A percentile compares a stretch with the other conserved stretches of the same genome.
Evolutionary conservation across 2,329 filamentous ascomycete species (phyloP).

Genomic region (Hypoxylon sp.): DNA sequence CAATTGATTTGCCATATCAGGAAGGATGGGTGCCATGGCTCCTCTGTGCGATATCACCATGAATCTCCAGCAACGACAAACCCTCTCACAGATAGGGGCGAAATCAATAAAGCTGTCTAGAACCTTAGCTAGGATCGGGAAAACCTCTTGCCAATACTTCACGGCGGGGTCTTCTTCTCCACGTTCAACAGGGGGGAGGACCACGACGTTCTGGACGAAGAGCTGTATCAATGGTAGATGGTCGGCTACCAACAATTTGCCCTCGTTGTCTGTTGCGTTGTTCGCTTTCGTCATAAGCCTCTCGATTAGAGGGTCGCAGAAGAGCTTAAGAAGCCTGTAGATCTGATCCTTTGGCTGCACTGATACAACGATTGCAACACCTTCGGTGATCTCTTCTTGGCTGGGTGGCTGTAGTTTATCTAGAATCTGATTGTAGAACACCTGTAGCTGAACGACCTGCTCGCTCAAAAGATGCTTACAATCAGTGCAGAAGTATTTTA

Average conservation of each 20-base stretch:
- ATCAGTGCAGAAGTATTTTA: slow-evolving; percentile 97
- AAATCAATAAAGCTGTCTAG: slow-evolving; percentile 88
- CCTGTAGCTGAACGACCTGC: slow-evolving; percentile 86
- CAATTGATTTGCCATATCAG: slow-evolving; percentile 86
- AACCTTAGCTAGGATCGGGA: slow-evolving; percentile 86
- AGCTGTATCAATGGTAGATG: slow-evolving; percentile 91
- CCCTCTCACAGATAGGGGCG: slow-evolving; percentile 87
- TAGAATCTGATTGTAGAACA: slow-evolving; percentile 90
- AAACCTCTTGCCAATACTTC: slow-evolving; percentile 94
- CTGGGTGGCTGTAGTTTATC: slow-evolving; percentile 85
- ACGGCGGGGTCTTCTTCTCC: slow-evolving; percentile 86
- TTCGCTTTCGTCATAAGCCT: slow-evolving; percentile 89
- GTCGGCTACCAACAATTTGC: slow-evolving; percentile 88
- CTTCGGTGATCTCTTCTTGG: slow-evolving; percentile 96
- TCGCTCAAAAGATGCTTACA: slow-evolving; percentile 86
- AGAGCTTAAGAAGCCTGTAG: slow-evolving; percentile 87
- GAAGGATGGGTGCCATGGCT: slow-evolving; percentile 84
- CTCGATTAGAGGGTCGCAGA: slow-evolving; percentile 89
- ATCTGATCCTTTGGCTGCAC: slow-evolving; percentile 83
- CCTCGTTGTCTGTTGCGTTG: slow-evolving; percentile 80
- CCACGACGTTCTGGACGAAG: slow-evolving; percentile 77
- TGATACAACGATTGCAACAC: slow-evolving; percentile 89
- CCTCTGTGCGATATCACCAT: slow-evolving; percentile 97
- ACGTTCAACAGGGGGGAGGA: slow-evolving; percentile 74
- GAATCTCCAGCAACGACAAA: slow-evolving; percentile 95